These are phyloP conservation scores for Stygiomarasmius scandens DNA, from an alignment of 1,284 basidiomycete genomes.

Conservation along the genomic window DNA sequence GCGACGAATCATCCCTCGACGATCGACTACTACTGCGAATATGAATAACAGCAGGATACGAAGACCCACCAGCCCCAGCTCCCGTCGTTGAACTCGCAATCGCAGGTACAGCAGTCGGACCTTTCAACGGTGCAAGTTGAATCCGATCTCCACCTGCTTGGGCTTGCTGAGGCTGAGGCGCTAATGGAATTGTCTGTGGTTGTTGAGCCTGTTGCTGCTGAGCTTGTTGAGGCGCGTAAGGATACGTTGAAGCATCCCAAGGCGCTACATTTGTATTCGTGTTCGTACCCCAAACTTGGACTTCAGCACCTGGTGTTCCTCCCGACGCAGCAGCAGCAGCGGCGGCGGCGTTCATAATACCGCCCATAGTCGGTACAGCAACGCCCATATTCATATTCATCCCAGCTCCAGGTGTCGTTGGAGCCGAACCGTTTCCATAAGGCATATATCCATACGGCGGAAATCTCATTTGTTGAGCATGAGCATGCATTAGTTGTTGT, in stretches of 20 bases:
- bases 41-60: conserved; percentile 33
- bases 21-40: conserved; percentile 22
- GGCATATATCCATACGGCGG: background rate
- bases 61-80: background rate
- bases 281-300: conserved; percentile 7
- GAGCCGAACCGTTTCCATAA: background rate
- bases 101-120: background rate
- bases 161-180: conserved; percentile 1
- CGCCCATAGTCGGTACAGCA: background rate
- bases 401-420: background rate
- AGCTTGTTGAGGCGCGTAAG: background rate
- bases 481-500: conserved; percentile 14
- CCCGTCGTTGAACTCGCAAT: conserved; percentile 1
- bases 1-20: conserved; percentile 16
- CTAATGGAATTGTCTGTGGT: conserved; percentile 6
- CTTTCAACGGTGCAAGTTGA: conserved; percentile 57
- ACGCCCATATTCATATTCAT: background rate
- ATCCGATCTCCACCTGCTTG: conserved; percentile 33
- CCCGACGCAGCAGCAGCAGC: background rate
- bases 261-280: background rate
- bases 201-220: conserved; percentile 24
- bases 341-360: background rate
- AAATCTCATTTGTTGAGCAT: background rate
- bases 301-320: background rate
- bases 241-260: background rate